Conservation (phyloP, 441 rosid genomes). For the Gossypium laxum region DNA sequence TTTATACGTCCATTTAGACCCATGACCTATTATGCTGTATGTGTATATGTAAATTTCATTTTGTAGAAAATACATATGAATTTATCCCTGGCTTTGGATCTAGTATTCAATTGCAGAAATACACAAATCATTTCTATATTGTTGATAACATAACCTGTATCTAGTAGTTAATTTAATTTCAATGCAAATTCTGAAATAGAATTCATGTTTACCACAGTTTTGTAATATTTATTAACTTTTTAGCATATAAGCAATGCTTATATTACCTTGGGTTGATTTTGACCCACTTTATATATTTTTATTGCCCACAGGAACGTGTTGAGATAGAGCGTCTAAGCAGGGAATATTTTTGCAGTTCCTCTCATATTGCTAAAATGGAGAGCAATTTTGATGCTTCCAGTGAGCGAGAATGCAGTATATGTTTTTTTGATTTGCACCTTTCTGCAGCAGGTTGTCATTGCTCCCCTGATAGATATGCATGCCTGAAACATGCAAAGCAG, state of each 20-base stretch:
- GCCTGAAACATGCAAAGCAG: constrained; percentile 83
- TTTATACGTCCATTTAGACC: not conserved
- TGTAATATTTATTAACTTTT: not conserved
- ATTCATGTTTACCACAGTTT: not conserved
- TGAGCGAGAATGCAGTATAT: constrained; percentile 82
- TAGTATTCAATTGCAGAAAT: not conserved
- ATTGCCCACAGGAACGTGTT: constrained; percentile 56
- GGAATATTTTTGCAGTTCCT: constrained; percentile 51
- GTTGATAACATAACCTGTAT: not conserved
- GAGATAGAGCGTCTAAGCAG: constrained; percentile 63
- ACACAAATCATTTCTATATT: not conserved
- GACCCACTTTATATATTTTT: constrained; percentile 13
- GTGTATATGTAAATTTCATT: not conserved
- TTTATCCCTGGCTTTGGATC: not conserved
- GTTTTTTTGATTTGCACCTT: constrained; percentile 91
- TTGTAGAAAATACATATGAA: not conserved
- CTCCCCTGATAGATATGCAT: constrained; percentile 82
- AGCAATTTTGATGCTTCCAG: constrained; percentile 74
- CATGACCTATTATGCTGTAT: not conserved
- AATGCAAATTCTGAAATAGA: not conserved
- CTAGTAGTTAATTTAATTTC: not conserved
- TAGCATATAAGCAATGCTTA: not conserved
- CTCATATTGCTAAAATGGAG: constrained; percentile 74
- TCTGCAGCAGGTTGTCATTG: constrained; percentile 93
- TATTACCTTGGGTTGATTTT: constrained; percentile 9